phyloP scores from a whole-genome alignment of 1,284 basidiomycete species.

The Stereum hirsutum region DNA sequence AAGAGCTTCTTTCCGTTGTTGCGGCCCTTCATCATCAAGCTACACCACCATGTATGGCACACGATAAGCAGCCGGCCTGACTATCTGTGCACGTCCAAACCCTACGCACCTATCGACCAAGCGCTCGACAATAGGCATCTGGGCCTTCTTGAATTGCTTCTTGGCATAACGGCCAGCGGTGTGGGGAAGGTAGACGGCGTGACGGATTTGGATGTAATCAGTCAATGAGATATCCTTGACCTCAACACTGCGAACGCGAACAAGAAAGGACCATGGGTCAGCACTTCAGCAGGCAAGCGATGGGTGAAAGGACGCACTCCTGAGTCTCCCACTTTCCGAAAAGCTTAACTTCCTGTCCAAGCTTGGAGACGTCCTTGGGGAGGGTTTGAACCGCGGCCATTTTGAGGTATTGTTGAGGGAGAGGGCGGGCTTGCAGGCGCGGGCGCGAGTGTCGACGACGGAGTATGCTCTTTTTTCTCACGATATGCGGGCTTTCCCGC shows the following conservation, averaged over 20 bases:
- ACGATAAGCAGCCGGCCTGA: not conserved
- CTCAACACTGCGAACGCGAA: slow-evolving; percentile 63
- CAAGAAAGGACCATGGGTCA: slow-evolving; percentile 2
- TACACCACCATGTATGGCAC: slow-evolving; percentile 20
- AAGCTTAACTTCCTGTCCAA: slow-evolving; percentile 85
- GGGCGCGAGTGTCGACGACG: slow-evolving; percentile 4
- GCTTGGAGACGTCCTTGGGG: slow-evolving; percentile 77
- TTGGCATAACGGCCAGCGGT: slow-evolving; percentile 99
- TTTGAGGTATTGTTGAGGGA: slow-evolving; percentile 5
- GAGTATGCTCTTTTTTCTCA: slow-evolving; percentile 1
- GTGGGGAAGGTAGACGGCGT: slow-evolving; percentile 96
- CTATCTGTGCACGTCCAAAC: not conserved
- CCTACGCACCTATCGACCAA: slow-evolving; percentile 89
- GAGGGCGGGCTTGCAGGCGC: not conserved
- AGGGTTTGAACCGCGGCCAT: slow-evolving; percentile 65
- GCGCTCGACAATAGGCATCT: slow-evolving; percentile 99
- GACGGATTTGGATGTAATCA: slow-evolving; percentile 99
- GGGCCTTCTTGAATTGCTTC: slow-evolving; percentile 99
- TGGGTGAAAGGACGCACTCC: slow-evolving; percentile 58
- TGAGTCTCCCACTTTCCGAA: slow-evolving; percentile 97
- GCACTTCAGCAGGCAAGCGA: not conserved
- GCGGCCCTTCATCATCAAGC: slow-evolving; percentile 99
- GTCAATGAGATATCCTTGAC: slow-evolving; percentile 98
- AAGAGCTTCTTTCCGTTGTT: slow-evolving; percentile 99
- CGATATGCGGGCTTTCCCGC: not conserved